Evolutionary conservation across 2,329 filamentous ascomycete genomes (phyloP), one percentile per base, ranked within the genome.

Genomic region (Davidsoniella neocaledoniae): DNA sequence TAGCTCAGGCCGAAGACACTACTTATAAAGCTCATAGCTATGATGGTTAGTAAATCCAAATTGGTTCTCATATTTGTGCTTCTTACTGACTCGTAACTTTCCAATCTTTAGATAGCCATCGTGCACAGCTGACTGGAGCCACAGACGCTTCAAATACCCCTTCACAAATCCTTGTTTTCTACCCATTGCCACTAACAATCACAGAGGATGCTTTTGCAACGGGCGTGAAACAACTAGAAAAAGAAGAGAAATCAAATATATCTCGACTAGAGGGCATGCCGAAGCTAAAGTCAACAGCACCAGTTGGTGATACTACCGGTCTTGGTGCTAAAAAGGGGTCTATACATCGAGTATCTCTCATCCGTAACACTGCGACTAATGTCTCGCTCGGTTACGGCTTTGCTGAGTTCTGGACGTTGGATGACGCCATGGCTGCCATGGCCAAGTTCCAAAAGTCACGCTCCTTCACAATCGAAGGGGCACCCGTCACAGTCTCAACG

Each of bases 371-470:
- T 42, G 71, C 70, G 53, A 81, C 72, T 3, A 74, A 85, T 49
- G 79, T 84, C 53, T 86, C 81, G 47, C 84, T 83, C 71, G 76
- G 80, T 56, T 93, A 86, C 57, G 86, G 85, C 0, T 93, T 93
- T 63, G 86, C 80, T 1, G 86, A 93, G 62, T 93, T 88, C 60
- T 80, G 77, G 57, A 82, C 77, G 0, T 68, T 86, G 16, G 77
- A 83, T 60, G 84, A 91, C 61, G 83, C 86, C 2, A 73, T 79
- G 61, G 81, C 79, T 19, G 86, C 86, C 3, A 66, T 88, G 59
- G 70, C 73, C 19, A 85, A 86, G 56, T 81, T 82, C 57, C 76
- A 77, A 38, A 80, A 79, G 33, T 77, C 80, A 25, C 76, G 84
- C 9, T 81, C 79, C 46, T 90, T 90, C 58, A 86, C 81, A 2